phyloP scores from a whole-genome alignment of 2,329 filamentous ascomycete genomes.

The Sporothrix curviconia region DNA sequence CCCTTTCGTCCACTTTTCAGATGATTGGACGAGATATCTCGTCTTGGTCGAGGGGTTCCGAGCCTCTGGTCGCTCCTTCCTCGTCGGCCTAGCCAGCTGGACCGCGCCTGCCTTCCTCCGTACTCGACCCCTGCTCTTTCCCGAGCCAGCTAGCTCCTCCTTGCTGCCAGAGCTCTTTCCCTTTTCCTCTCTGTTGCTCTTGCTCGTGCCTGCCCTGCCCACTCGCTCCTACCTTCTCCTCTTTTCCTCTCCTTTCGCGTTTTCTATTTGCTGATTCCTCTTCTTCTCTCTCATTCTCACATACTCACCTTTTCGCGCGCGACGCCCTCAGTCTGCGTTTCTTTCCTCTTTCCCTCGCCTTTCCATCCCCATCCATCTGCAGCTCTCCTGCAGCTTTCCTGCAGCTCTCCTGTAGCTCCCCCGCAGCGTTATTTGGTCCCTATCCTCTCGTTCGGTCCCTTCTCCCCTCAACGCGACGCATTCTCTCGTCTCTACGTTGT shows the following conservation, averaged over 20 bases:
- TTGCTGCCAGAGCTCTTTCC: constrained; percentile 5
- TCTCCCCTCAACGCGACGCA: not conserved
- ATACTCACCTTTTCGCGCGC: not conserved
- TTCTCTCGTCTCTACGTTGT: too few relatives aligned
- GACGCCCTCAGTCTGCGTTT: not conserved
- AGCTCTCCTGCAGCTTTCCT: not conserved
- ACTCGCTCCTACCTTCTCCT: not conserved
- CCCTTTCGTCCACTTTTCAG: too few relatives aligned
- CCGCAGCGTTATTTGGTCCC: not conserved
- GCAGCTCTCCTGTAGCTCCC: not conserved
- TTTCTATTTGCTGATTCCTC: constrained; percentile 2
- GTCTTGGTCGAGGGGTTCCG: too few relatives aligned
- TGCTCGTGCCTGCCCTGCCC: not conserved
- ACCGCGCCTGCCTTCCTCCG: not conserved
- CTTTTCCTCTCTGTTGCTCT: not conserved
- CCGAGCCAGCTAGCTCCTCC: constrained; percentile 9
- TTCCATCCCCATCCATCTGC: not conserved
- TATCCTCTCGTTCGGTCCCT: not conserved
- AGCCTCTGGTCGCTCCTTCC: too few relatives aligned
- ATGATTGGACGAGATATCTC: too few relatives aligned
- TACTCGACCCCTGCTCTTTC: not conserved
- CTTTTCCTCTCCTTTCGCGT: constrained; percentile 8
- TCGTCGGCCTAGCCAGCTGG: too few relatives aligned
- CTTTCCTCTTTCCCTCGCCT: not conserved
- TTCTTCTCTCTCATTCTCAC: not conserved